A percentile compares a stretch with the other conserved stretches of the same genome.
phyloP scores from a whole-genome alignment of 257 asterid species.

The Petrea volubilis region DNA sequence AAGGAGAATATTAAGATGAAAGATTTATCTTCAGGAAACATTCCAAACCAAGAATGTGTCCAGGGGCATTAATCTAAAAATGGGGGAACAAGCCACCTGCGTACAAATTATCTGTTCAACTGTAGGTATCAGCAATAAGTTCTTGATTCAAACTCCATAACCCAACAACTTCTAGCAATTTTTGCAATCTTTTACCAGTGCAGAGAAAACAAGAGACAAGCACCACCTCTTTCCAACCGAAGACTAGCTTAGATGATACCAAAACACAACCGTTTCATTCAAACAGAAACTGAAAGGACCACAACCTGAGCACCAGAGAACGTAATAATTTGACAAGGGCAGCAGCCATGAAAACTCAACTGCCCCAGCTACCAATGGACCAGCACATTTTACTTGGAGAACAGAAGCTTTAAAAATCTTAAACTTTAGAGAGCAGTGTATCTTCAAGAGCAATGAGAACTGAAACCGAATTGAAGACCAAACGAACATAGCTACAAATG shows the following conservation, averaged over 20 bases:
- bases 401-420: neutral
- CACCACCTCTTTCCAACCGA: neutral
- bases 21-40: neutral
- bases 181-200: neutral
- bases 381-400: neutral
- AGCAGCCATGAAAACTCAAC: neutral
- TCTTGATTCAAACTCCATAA: neutral
- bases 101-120: neutral
- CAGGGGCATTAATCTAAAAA: neutral
- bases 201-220: neutral
- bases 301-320: neutral
- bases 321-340: neutral
- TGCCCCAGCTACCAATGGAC: neutral
- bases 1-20: neutral
- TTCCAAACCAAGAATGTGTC: neutral
- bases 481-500: slow-evolving; percentile 22
- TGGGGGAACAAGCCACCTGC: neutral
- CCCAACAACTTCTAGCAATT: neutral
- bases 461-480: slow-evolving; percentile 9
- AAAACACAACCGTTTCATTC: neutral
- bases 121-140: neutral
- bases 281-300: neutral
- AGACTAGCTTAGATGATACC: neutral
- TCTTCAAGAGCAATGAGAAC: slow-evolving; percentile 3
- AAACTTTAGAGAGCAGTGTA: neutral